Evolutionary conservation across 768 basidiomycete species (phyloP), one percentile per base, ranked within the genome.

Genomic region (Collybiopsis confluens): DNA sequence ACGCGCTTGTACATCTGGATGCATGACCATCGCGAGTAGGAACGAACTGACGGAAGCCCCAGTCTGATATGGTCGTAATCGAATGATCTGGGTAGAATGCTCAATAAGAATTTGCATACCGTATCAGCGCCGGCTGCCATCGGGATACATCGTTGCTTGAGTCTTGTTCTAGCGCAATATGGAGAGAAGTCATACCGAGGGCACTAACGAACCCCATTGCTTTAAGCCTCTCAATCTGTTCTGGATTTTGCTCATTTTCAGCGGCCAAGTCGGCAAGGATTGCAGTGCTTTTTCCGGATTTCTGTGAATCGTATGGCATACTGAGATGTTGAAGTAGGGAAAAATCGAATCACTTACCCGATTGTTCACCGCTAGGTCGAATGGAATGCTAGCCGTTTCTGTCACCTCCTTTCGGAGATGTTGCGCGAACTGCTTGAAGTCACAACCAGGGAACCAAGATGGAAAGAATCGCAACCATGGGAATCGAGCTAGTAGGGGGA

Each of bases 11-110:
- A 63, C 57, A 1, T 60, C 54, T 8, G 65, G 66, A 44, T 64
- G 49, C 33, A 58, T 43, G 18, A 62, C 51, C 64, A 68, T 66
- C 15, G 65, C 64, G 3, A 67, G 59, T 46, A 65, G 41, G 45
- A 68, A 65, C 11, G 58, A 56, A 27, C 35, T 36, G 3, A 68
- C 45, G 3, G 61, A 45, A 23, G 59, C 24, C 7, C 16, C 11
- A 10, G 26, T 47, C 45, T 47, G 27, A 16, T 40, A 15, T 20
- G n/a, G 8, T 16, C 38, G 38, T 16, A 16, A 16, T 20, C 15
- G n/a, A 15, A 15, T 5, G 18, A 16, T 16, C 38, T 16, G 6
- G 15, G 18, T 40, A 16, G 8, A 5, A 20, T 4, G 18, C 5
- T 16, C 15, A 15, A 15, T 40, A 16, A n/a, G n/a, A 40, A 20